Conservation (phyloP, 2,329 filamentous ascomycete genomes). For the Trichoderma sp. region DNA sequence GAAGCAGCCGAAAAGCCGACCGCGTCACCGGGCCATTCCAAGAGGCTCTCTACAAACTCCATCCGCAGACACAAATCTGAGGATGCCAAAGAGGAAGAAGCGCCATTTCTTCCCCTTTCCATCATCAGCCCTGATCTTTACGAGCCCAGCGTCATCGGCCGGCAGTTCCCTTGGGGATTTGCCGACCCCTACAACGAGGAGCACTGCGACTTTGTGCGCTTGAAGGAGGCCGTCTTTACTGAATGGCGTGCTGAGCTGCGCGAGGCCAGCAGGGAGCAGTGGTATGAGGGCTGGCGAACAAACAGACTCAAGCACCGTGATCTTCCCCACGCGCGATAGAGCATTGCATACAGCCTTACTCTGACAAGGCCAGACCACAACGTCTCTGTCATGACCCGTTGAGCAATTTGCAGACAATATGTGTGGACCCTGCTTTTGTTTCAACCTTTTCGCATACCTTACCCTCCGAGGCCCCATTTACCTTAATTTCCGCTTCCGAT, state of each 20-base stretch:
- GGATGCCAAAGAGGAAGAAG: constrained; percentile 46
- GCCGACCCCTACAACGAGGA: constrained; percentile 87
- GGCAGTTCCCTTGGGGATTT: constrained; percentile 94
- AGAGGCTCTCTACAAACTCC: constrained; percentile 47
- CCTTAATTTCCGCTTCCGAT: not conserved
- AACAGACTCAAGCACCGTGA: constrained; percentile 59
- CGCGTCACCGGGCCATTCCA: constrained; percentile 39
- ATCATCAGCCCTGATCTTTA: constrained; percentile 93
- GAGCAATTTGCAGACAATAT: not conserved
- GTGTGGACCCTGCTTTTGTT: not conserved
- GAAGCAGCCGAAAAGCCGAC: constrained; percentile 31
- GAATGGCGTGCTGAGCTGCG: constrained; percentile 92
- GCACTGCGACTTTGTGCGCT: constrained; percentile 88
- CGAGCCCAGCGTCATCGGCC: constrained; percentile 73
- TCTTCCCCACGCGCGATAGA: constrained; percentile 36
- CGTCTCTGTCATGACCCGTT: constrained; percentile 16
- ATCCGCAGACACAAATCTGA: constrained; percentile 46
- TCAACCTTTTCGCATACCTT: not conserved
- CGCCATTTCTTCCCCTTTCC: constrained; percentile 79
- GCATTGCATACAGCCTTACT: not conserved
- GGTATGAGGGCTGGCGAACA: constrained; percentile 95
- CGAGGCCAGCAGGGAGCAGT: constrained; percentile 84
- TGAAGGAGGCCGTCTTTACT: constrained; percentile 88
- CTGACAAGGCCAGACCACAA: not conserved
- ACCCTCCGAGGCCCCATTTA: not conserved